Percentiles rank a stretch among this genome's conserved stretches.
These are phyloP conservation scores for Cryptococcus sp. DNA, from an alignment of 1,284 basidiomycete species.

Conservation along the genomic window DNA sequence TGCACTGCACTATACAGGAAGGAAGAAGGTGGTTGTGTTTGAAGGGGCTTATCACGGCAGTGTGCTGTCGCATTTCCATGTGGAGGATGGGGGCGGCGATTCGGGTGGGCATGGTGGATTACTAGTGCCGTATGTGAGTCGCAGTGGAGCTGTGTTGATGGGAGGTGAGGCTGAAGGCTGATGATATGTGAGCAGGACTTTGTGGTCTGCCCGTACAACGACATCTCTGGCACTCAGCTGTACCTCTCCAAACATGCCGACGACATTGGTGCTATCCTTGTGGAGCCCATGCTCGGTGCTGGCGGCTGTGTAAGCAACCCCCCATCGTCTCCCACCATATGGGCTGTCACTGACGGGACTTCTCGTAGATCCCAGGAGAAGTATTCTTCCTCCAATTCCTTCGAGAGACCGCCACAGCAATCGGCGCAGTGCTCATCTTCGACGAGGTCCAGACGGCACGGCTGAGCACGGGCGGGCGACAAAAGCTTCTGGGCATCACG, in stretches of 20 bases:
- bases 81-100: conserved; percentile 3
- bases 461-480: conserved; percentile 21
- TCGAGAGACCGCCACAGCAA: conserved; percentile 50
- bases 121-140: conserved; percentile 21
- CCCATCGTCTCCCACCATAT: no score
- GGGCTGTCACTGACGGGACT: background rate
- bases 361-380: conserved; percentile 21
- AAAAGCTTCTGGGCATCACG: conserved; percentile 24
- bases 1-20: conserved; percentile 46
- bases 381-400: conserved; percentile 51
- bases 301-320: conserved; percentile 22
- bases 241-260: conserved; percentile 37
- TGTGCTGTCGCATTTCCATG: conserved; percentile 23
- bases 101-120: conserved; percentile 5
- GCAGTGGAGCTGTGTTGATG: background rate
- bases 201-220: conserved; percentile 46
- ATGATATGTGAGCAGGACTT: conserved; percentile 18
- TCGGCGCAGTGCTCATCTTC: conserved; percentile 53
- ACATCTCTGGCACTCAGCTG: conserved; percentile 33
- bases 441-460: conserved; percentile 53
- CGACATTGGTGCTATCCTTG: conserved; percentile 53
- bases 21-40: conserved; percentile 31
- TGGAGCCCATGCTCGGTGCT: conserved; percentile 55
- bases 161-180: background rate
- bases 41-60: conserved; percentile 31